A percentile compares a stretch with the other conserved stretches of the same genome.
Evolutionary conservation across 2,329 filamentous ascomycete genomes (phyloP).

Genomic region (Cladophialophora immunda): DNA sequence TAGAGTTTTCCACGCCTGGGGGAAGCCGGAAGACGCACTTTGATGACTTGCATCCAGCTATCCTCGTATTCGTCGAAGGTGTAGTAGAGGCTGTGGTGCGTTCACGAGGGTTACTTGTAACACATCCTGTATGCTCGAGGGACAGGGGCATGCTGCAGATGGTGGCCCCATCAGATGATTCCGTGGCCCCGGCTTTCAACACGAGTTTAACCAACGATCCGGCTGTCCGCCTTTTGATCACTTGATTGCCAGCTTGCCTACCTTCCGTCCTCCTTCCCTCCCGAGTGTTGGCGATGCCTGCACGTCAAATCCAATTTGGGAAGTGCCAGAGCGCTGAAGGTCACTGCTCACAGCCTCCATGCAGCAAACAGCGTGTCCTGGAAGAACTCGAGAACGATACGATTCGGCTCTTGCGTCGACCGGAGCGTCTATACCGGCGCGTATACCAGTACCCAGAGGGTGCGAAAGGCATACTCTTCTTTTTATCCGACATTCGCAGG

Average conservation of each 20-base stretch:
- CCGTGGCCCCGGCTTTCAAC: background rate
- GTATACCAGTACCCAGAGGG: background rate
- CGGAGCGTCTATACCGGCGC: background rate
- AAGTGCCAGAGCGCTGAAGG: background rate
- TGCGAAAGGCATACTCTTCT: background rate
- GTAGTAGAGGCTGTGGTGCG: slow-evolving; percentile 4
- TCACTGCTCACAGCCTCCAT: background rate
- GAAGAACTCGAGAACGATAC: background rate
- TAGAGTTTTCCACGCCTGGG: background rate
- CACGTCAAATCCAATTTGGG: background rate
- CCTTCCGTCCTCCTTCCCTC: background rate
- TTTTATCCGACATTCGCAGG: background rate
- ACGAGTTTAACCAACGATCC: background rate
- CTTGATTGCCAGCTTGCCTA: background rate
- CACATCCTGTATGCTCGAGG: background rate
- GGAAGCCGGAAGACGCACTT: background rate
- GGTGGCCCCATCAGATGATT: background rate
- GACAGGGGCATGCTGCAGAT: background rate
- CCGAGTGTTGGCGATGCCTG: background rate
- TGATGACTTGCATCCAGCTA: no score
- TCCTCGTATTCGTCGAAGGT: no score
- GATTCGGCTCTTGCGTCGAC: background rate
- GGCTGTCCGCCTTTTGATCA: background rate
- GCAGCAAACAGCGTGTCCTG: background rate
- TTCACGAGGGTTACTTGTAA: background rate